phyloP scores from a whole-genome alignment of 306 rosid species.

The Vigna trinervia region DNA sequence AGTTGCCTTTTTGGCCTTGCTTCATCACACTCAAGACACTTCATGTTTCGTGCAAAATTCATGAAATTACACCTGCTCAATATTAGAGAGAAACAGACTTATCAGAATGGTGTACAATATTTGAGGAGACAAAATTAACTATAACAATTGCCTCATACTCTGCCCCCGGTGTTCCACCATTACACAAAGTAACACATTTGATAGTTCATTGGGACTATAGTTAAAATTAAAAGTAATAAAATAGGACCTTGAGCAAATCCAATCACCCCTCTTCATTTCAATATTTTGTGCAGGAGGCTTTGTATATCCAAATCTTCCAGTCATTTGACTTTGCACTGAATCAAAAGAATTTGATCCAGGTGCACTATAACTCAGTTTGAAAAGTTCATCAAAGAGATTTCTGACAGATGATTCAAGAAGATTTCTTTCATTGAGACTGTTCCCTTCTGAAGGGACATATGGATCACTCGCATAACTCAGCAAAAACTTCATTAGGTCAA shows the following conservation, averaged over 20 bases:
- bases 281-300: slow-evolving; percentile 54
- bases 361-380: slow-evolving; percentile 65
- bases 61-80: slow-evolving; percentile 92
- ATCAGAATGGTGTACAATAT: slow-evolving; percentile 30
- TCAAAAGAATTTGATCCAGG: slow-evolving; percentile 56
- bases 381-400: slow-evolving; percentile 69
- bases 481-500: slow-evolving; percentile 89
- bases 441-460: slow-evolving; percentile 57
- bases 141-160: not conserved
- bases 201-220: slow-evolving; percentile 16
- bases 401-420: slow-evolving; percentile 73
- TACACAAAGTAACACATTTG: slow-evolving; percentile 23
- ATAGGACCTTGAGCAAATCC: slow-evolving; percentile 85
- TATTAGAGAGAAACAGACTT: slow-evolving; percentile 22
- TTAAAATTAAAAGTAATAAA: slow-evolving; percentile 9
- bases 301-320: slow-evolving; percentile 55
- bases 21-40: slow-evolving; percentile 94
- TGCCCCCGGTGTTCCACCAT: slow-evolving; percentile 19
- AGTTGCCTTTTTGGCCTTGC: slow-evolving; percentile 84
- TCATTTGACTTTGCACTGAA: slow-evolving; percentile 52
- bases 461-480: slow-evolving; percentile 77
- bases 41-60: slow-evolving; percentile 89
- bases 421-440: slow-evolving; percentile 55
- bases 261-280: slow-evolving; percentile 98
- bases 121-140: slow-evolving; percentile 10